Evolutionary conservation across 805 yeast species (phyloP), one percentile per base, ranked within the genome.

Genomic region (Yueomyces sinensis): DNA sequence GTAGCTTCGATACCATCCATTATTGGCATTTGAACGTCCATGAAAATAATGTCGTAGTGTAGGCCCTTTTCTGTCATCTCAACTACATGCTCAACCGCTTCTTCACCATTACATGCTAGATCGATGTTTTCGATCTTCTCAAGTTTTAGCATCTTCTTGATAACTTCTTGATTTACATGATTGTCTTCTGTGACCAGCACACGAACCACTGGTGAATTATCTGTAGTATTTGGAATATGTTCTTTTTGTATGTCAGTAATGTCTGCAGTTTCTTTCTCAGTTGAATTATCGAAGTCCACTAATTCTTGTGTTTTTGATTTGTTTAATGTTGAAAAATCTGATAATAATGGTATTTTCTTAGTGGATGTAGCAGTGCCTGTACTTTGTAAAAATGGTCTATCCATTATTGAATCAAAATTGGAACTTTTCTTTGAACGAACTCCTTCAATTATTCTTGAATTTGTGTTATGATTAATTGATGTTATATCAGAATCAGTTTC

Each of bases 1-100:
- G 97, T 86, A 0, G 96, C 94, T 18, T 74, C 64, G 22, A 87
- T 60, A 3, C 98, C 98, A 53, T 89, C 96, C 44, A 86, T 66
- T 47, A 74, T 77, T 4, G 97, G 97, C 97, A 87, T 89, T 58
- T 89, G 96, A 34, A 89, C 93, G 56, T 89, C 98, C 98, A 89
- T 89, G 51, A 89, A 82, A 2, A 91, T 73, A 35, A 89, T 58
- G 52, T 83, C 89, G 52, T 66, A 84, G 13, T 53, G 47, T 9
- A 61, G 61, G 13, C 56, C 56, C 2, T 55, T 47, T 2, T 56
- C 65, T 25, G 28, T 25, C 2, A 76, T 60, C 24, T 65, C 66
- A 40, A 70, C 65, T 2, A 84, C 76, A 33, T 68, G 61, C 9
- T 74, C 76, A 27, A 87, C 72, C 0, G 96, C 96, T 41, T 87